Base-by-base conservation (phyloP, 2,329 filamentous ascomycete genomes). In the Colletotrichum tofieldiae region DNA sequence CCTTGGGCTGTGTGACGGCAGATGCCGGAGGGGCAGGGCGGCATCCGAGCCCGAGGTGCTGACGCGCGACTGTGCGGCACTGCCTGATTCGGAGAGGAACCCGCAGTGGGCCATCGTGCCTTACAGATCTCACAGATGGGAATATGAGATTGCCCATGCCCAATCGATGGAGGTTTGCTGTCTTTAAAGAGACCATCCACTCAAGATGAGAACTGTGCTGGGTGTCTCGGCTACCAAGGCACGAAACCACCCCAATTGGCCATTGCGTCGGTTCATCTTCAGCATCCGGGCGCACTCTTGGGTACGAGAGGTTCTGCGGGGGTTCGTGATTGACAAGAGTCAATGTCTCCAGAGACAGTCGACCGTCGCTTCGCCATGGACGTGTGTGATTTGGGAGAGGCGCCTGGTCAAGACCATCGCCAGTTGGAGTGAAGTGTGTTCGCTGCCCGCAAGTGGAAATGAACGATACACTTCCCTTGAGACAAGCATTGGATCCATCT, bases 11-110 rank as follows among this genome's bases (percentile, higher is more conserved):
- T 37, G 47, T 56, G 61, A 45, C 67, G 60, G 71, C 67, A 73
- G 61, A 43, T 71, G 67, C 71, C 65, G 69, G 51, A 72, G 58
- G 69, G 69, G 69, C 58, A 63, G 45, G 61, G 61, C 37, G 51
- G 45, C 49, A 62, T 43, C 45, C 29, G 56, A 29, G 32, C 20
- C 51, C 37, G 56, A 49, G 62, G 52, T 45, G 26, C 62, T 61
- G 67, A 67, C 62, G 67, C 63, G 55, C 58, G 51, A 32, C 41
- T 58, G 64, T 51, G 63, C 67, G 68, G 56, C 63, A 43, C 67
- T 71, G 68, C 68, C 68, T 39, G 45, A 56, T 71, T 61, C 41
- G 63, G 61, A 54, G 56, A 49, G 32, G 39, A 67, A 16, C 32
- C 45, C 67, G 45, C 29, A 59, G 35, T 52, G 67, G 67, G 18